Evolutionary conservation across 1,284 basidiomycete species (phyloP).

Genomic region (Ganoderma leucocontextum): DNA sequence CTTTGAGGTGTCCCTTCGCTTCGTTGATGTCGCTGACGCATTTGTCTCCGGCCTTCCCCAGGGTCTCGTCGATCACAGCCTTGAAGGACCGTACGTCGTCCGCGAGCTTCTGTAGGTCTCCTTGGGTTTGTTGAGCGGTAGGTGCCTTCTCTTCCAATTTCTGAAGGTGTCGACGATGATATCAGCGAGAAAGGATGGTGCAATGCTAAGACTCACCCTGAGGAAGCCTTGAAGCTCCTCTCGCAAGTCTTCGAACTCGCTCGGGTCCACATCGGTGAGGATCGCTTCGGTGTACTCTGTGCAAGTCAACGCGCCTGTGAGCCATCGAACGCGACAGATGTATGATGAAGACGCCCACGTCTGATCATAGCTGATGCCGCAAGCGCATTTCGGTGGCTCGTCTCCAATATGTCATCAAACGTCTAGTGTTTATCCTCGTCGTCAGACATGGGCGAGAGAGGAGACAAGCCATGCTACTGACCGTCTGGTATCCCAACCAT

Average conservation of each 20-base stretch:
- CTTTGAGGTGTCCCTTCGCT: slow-evolving; percentile 7
- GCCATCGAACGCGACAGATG: background rate
- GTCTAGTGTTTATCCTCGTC: background rate
- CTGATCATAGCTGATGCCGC: slow-evolving; percentile 16
- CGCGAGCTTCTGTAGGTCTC: slow-evolving; percentile 13
- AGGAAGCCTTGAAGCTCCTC: slow-evolving; percentile 11
- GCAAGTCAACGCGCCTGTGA: background rate
- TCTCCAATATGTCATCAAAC: slow-evolving; percentile 12
- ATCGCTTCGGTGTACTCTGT: slow-evolving; percentile 17
- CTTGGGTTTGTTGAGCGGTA: slow-evolving; percentile 4
- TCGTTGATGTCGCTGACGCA: slow-evolving; percentile 3
- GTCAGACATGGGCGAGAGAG: background rate
- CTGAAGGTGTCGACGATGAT: background rate
- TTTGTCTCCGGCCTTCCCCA: slow-evolving; percentile 7
- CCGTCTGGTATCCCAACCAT: slow-evolving; percentile 1
- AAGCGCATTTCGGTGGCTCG: slow-evolving; percentile 13
- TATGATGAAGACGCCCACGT: background rate
- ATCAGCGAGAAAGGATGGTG: background rate
- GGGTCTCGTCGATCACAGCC: slow-evolving; percentile 6
- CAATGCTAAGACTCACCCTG: background rate
- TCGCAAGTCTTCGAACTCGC: slow-evolving; percentile 5
- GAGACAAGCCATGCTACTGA: background rate
- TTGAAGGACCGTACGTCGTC: slow-evolving; percentile 14
- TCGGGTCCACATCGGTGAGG: slow-evolving; percentile 13
- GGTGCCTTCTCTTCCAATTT: slow-evolving; percentile 14